A percentile compares a stretch with the other conserved stretches of the same genome.
Evolutionary conservation across 2,329 filamentous ascomycete species (phyloP).

Genomic region (Aureobasidium sp.): DNA sequence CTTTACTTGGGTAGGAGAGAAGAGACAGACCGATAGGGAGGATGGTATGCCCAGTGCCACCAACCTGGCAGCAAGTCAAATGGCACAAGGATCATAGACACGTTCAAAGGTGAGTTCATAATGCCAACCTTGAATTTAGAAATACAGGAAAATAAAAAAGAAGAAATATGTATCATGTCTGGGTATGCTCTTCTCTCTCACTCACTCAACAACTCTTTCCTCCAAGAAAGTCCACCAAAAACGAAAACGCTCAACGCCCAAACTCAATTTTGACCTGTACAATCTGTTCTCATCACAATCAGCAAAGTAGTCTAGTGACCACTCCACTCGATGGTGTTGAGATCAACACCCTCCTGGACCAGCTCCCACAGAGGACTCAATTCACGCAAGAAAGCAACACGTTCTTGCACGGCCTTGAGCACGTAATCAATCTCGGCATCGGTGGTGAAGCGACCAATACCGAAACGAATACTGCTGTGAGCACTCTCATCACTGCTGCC

Average conservation of each 20-base stretch:
- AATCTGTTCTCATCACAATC: background rate
- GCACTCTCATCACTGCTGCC: conserved; percentile 96
- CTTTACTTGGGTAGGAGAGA: too few species aligned
- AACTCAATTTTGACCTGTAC: background rate
- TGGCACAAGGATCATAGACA: too few species aligned
- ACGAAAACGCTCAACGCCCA: background rate
- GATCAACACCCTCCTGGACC: conserved; percentile 90
- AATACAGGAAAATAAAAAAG: background rate
- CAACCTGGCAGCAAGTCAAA: too few species aligned
- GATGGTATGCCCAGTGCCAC: too few species aligned
- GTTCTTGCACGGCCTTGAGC: conserved; percentile 81
- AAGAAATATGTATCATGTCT: background rate
- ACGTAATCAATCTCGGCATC: conserved; percentile 96
- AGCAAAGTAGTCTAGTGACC: conserved; percentile 58
- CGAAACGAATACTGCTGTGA: conserved; percentile 95
- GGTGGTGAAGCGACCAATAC: conserved; percentile 94
- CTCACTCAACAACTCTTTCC: background rate
- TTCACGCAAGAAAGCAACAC: conserved; percentile 88
- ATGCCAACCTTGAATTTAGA: background rate
- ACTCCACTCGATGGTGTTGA: conserved; percentile 97
- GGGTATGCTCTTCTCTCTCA: background rate
- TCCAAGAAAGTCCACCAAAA: background rate
- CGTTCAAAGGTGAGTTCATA: background rate
- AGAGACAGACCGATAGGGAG: too few species aligned
- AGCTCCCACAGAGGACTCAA: conserved; percentile 95